A percentile compares a stretch with the other conserved stretches of the same genome.
Evolutionary conservation across 352 stramenopile genomes (phyloP).

Genomic region (Globisporangium alternatum): DNA sequence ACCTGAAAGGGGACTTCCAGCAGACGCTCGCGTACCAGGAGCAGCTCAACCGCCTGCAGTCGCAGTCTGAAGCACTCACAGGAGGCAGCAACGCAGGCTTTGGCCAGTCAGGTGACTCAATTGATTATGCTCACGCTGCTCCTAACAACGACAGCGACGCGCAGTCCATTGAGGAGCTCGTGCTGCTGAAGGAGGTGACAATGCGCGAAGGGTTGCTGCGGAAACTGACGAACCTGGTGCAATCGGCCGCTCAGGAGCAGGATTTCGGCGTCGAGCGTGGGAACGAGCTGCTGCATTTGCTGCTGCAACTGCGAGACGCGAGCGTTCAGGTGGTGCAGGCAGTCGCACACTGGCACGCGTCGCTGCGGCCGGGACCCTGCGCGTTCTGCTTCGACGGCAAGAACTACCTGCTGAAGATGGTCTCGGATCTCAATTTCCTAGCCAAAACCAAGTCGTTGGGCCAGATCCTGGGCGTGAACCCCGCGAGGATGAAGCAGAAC

Average conservation of each 20-base stretch:
- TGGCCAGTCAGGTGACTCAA: not conserved
- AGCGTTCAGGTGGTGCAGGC: constrained; percentile 53
- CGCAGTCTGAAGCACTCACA: constrained; percentile 19
- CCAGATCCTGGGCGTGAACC: constrained; percentile 51
- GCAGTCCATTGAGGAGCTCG: constrained; percentile 30
- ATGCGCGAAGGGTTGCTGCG: constrained; percentile 58
- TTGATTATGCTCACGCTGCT: not conserved
- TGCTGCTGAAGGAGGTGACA: constrained; percentile 53
- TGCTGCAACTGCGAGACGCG: constrained; percentile 60
- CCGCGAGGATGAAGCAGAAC: constrained; percentile 65
- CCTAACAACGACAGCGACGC: not conserved
- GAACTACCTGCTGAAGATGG: constrained; percentile 76
- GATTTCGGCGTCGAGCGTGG: constrained; percentile 40
- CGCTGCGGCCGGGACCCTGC: constrained; percentile 18
- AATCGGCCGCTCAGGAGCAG: constrained; percentile 19
- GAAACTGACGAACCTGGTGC: constrained; percentile 42
- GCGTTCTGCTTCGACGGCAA: constrained; percentile 49
- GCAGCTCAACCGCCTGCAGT: constrained; percentile 29
- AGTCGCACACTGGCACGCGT: constrained; percentile 53
- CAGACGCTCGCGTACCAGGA: constrained; percentile 63
- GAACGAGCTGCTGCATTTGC: constrained; percentile 55
- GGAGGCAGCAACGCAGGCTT: not conserved
- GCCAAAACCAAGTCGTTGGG: constrained; percentile 43
- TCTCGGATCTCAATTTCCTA: constrained; percentile 78
- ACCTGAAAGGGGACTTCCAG: constrained; percentile 39